Conservation (phyloP, 768 basidiomycete species). For the Xerocomus brunneocitrinus region DNA sequence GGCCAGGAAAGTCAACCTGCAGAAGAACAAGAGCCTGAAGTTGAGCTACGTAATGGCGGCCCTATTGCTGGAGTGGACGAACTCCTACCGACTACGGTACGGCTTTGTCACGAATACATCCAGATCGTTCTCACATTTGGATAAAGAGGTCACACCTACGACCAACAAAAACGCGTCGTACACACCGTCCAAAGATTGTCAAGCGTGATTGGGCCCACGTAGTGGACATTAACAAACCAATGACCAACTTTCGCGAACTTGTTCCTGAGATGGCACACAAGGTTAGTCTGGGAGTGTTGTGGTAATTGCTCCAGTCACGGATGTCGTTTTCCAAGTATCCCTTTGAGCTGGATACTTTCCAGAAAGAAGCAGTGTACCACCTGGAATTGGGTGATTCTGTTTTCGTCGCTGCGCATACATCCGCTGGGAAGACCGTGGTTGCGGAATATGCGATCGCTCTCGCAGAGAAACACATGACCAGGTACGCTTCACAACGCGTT, state of each 20-base stretch:
- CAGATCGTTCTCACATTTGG: conserved; percentile 5
- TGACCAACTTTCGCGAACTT: conserved; percentile 84
- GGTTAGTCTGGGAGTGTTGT: conserved; percentile 37
- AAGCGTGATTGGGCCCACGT: conserved; percentile 99
- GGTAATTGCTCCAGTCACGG: conserved; percentile 2
- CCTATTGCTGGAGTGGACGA: conserved; percentile 63
- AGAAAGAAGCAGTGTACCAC: conserved; percentile 98
- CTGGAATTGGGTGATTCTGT: conserved; percentile 96
- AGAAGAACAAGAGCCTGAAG: conserved; percentile 23
- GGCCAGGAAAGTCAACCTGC: conserved; percentile 14
- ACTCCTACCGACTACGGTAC: conserved; percentile 62
- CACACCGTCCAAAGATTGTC: conserved; percentile 45
- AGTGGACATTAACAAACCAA: conserved; percentile 87
- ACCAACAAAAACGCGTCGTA: conserved; percentile 43
- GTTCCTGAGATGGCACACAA: conserved; percentile 97
- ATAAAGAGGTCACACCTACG: conserved; percentile 54
- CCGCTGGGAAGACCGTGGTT: conserved; percentile 99
- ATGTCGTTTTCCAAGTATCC: conserved; percentile 66
- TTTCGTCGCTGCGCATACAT: conserved; percentile 99
- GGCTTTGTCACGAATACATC: neutral
- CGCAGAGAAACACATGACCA: conserved; percentile 98
- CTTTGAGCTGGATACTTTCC: conserved; percentile 98
- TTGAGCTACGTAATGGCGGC: conserved; percentile 11
- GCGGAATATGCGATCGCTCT: conserved; percentile 98
- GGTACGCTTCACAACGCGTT: conserved; percentile 43